These are phyloP conservation scores for Penicillium fuscoglaucum DNA, from an alignment of 2,329 filamentous ascomycete genomes.

Conservation along the genomic window DNA sequence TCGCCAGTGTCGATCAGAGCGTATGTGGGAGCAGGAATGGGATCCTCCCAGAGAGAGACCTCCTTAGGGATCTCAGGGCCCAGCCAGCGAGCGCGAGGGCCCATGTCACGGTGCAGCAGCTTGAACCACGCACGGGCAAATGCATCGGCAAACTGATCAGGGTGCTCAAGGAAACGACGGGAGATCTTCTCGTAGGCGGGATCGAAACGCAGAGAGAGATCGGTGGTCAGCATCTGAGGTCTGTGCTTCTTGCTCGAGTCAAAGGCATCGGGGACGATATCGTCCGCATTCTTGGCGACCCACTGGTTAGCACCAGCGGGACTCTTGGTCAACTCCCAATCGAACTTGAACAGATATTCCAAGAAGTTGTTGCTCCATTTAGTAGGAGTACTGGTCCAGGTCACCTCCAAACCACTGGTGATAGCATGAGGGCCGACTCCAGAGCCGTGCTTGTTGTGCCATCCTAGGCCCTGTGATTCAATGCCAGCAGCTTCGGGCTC, in stretches of 20 bases:
- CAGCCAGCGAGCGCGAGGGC: conserved; percentile 68
- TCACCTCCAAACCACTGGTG: conserved; percentile 75
- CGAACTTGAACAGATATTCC: conserved; percentile 74
- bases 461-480: conserved; percentile 70
- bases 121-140: conserved; percentile 81
- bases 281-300: conserved; percentile 67
- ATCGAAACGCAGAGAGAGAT: conserved; percentile 71
- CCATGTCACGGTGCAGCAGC: conserved; percentile 77
- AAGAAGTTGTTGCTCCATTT: conserved; percentile 76
- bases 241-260: conserved; percentile 70
- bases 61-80: conserved; percentile 73
- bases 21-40: conserved; percentile 61
- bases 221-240: conserved; percentile 75
- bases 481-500: conserved; percentile 67
- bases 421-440: conserved; percentile 73
- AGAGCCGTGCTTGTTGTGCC: conserved; percentile 63
- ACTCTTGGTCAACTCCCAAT: conserved; percentile 74
- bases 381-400: conserved; percentile 73
- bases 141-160: conserved; percentile 66
- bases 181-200: conserved; percentile 74
- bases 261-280: conserved; percentile 69
- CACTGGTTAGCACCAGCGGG: conserved; percentile 77
- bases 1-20: conserved; percentile 63
- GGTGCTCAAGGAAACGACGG: conserved; percentile 67
- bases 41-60: conserved; percentile 73